Base-by-base conservation (phyloP, 352 stramenopile species). In the Globisporangium lucens region DNA sequence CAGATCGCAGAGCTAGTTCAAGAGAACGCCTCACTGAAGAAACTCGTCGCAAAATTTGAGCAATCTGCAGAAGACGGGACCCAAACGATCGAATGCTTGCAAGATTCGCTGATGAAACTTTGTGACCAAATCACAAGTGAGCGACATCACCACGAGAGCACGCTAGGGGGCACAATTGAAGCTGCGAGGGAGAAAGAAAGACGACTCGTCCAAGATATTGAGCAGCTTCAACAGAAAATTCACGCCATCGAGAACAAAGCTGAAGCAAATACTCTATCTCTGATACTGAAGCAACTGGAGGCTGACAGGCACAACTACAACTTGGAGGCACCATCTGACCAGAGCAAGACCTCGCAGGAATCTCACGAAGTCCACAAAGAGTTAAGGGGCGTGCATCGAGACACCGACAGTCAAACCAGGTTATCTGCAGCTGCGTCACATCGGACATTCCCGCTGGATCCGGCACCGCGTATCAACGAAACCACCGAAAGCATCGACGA, bases 81-180 rank as follows among this genome's bases (percentile, higher is more conserved):
- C 0, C 46, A 79, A 61, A 80, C 75, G 9, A 82, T 85, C 33
- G 71, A 76, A 17, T 67, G 70, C 3, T 53, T 85, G 8, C 75
- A 85, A 67, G 70, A 79, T 38, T 82, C 77, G 0, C 67, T 85
- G 1, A 53, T 74, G 5, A 67, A 68, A 12, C 43, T 82, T 1
- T 79, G 73, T 49, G 53, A 75, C 38, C 72, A 85, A 38, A 52
- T 79, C 17, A 59, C 73, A n/a, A 27, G 59, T 4, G 77, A 85
- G 47, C 64, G 75, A 13, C 52, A 61, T 0, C 30, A 69, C 2
- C 55, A 78, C 41, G 41, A 58, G 24, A 38, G 56, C 1, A 43
- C 27, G 20, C 35, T 72, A 35, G 46, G 63, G 20, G 27, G 74
- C 29, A 35, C 46, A 17, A 36, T 66, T 10, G 17, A 13, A 2